Percentiles rank a stretch among this genome's conserved stretches.
phyloP scores from a whole-genome alignment of 2,329 filamentous ascomycete species.

The Ilyonectria destructans region DNA sequence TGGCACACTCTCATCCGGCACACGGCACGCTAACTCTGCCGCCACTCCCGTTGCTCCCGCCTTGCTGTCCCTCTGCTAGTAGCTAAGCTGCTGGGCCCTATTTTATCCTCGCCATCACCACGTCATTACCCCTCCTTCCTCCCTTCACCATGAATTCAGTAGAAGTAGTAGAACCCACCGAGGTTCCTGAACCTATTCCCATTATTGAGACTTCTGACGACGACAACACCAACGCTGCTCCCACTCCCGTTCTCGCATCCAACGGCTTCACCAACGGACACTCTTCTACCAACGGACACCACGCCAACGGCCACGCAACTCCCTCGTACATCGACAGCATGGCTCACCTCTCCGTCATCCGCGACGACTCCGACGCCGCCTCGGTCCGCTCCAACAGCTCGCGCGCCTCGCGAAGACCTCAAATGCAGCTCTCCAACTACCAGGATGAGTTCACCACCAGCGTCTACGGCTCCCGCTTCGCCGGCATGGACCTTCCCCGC shows the following conservation, averaged over 20 bases:
- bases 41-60: constrained; percentile 30
- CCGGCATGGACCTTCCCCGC: constrained; percentile 83
- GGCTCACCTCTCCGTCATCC: constrained; percentile 68
- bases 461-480: constrained; percentile 91
- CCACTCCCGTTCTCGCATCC: constrained; percentile 41
- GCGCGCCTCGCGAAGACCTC: constrained; percentile 47
- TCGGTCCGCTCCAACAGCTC: constrained; percentile 47
- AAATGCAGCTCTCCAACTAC: constrained; percentile 66
- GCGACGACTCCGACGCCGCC: constrained; percentile 50
- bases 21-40: constrained; percentile 33
- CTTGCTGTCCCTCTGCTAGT: constrained; percentile 1
- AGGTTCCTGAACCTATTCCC: constrained; percentile 47
- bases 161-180: constrained; percentile 38
- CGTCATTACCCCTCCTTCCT: constrained; percentile 35
- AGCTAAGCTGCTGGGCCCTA: neutral
- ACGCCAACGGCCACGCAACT: constrained; percentile 43
- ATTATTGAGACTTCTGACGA: constrained; percentile 54
- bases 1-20: neutral
- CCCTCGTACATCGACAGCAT: constrained; percentile 55
- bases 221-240: constrained; percentile 36
- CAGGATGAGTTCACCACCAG: constrained; percentile 79
- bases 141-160: constrained; percentile 45
- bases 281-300: constrained; percentile 43
- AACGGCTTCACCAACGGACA: constrained; percentile 48
- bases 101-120: constrained; percentile 7